phyloP scores from a whole-genome alignment of 2,329 filamentous ascomycete species.

The Tolypocladium pustulatum region DNA sequence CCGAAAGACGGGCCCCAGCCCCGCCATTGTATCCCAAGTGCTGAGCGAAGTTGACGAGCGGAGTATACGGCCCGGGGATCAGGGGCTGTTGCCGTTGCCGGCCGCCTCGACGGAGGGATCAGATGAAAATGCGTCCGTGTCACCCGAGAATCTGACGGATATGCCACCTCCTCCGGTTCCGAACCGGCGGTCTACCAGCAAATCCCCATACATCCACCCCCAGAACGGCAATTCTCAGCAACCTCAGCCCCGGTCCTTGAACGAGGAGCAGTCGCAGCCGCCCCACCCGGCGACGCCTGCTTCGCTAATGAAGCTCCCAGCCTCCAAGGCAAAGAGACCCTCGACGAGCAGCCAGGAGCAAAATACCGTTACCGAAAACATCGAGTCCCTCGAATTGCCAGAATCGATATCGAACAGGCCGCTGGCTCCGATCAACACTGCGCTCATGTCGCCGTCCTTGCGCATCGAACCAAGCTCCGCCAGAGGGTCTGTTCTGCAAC shows the following conservation, averaged over 20 bases:
- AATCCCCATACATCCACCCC: conserved; percentile 57
- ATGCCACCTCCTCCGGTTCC: conserved; percentile 62
- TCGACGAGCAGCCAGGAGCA: conserved; percentile 30
- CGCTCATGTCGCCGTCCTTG: conserved; percentile 26
- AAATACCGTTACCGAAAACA: conserved; percentile 37
- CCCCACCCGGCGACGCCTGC: conserved; percentile 71
- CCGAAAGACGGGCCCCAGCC: conserved; percentile 40
- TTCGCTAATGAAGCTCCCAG: conserved; percentile 69
- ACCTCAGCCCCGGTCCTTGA: conserved; percentile 5
- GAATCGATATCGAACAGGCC: conserved; percentile 45
- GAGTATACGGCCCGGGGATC: conserved; percentile 19
- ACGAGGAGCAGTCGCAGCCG: conserved; percentile 14
- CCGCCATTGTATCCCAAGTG: conserved; percentile 44
- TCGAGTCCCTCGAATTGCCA: conserved; percentile 56
- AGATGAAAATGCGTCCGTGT: conserved; percentile 55
- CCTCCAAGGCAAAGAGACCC: conserved; percentile 39
- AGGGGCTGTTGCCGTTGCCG: conserved; percentile 25
- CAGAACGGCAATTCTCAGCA: conserved; percentile 28
- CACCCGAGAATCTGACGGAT: conserved; percentile 51
- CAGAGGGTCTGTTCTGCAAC: conserved; percentile 40
- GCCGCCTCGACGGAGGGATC: conserved; percentile 41
- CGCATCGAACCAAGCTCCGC: conserved; percentile 27
- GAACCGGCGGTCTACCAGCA: conserved; percentile 50
- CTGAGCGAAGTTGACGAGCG: conserved; percentile 41
- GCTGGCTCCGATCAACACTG: conserved; percentile 27